These are phyloP conservation scores for Spongispora temasekensis DNA, from an alignment of 1,284 basidiomycete species.

Conservation along the genomic window DNA sequence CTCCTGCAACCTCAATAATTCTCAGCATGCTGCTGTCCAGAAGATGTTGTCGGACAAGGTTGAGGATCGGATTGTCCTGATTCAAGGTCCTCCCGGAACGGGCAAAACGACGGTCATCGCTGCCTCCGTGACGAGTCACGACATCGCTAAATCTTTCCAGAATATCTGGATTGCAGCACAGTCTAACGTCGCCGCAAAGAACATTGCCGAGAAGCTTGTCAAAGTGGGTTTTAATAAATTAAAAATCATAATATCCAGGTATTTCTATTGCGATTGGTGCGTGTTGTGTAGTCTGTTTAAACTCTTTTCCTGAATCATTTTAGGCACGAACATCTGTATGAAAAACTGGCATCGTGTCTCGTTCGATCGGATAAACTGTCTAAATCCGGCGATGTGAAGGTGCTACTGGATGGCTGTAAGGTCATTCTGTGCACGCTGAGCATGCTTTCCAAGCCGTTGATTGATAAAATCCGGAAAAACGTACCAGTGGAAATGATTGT, in stretches of 20 bases:
- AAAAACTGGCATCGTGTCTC: constrained; percentile 42
- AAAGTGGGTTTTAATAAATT: constrained; percentile 39
- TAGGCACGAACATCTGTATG: constrained; percentile 78
- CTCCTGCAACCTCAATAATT: constrained; percentile 34
- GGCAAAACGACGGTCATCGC: constrained; percentile 39
- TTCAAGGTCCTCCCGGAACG: constrained; percentile 60
- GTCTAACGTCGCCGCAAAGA: constrained; percentile 60
- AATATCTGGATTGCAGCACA: constrained; percentile 72
- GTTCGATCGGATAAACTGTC: constrained; percentile 53
- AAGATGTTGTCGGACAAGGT: constrained; percentile 40
- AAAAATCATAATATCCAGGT: constrained; percentile 45
- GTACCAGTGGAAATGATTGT: constrained; percentile 55
- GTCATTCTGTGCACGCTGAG: constrained; percentile 60
- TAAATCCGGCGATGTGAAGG: constrained; percentile 16
- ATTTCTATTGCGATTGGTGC: constrained; percentile 58
- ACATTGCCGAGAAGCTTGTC: constrained; percentile 51
- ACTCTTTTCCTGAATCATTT: constrained; percentile 6
- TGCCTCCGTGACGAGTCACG: constrained; percentile 50
- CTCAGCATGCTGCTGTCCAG: constrained; percentile 42
- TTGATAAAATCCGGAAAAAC: constrained; percentile 35
- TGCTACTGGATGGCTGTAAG: constrained; percentile 48
- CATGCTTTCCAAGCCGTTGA: constrained; percentile 41
- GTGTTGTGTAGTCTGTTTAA: constrained; percentile 16
- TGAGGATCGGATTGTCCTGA: constrained; percentile 46
- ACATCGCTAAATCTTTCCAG: constrained; percentile 20